Evolutionary conservation across 2,329 filamentous ascomycete genomes (phyloP).

Genomic region (Sclerotiophoma versabilis): DNA sequence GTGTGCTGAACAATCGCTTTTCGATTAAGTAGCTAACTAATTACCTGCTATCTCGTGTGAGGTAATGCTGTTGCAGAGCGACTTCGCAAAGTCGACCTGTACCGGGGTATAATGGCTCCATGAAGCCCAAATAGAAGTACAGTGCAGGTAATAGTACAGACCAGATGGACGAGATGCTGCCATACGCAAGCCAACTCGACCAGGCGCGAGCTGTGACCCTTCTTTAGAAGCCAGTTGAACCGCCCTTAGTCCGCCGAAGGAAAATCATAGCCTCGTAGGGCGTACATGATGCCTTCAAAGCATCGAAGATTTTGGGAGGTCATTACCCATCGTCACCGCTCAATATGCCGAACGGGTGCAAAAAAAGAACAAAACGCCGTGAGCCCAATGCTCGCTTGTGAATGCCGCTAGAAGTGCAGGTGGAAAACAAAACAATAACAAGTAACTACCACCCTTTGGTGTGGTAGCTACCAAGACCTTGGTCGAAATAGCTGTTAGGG

Average conservation of each 20-base stretch:
- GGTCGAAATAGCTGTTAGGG: slow-evolving; percentile 80
- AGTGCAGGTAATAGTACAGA: slow-evolving; percentile 52
- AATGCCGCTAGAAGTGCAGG: slow-evolving; percentile 49
- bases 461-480: slow-evolving; percentile 79
- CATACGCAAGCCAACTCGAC: slow-evolving; percentile 21
- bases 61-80: slow-evolving; percentile 40
- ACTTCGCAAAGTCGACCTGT: slow-evolving; percentile 31
- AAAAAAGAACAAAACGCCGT: slow-evolving; percentile 38
- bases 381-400: slow-evolving; percentile 42
- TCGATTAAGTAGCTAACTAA: slow-evolving; percentile 45
- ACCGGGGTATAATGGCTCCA: slow-evolving; percentile 46
- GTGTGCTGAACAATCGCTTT: slow-evolving; percentile 37
- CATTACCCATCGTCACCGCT: slow-evolving; percentile 40
- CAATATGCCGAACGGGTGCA: slow-evolving; percentile 21
- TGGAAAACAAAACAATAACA: slow-evolving; percentile 26
- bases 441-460: slow-evolving; percentile 77
- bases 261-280: slow-evolving; percentile 51
- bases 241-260: slow-evolving; percentile 40
- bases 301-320: slow-evolving; percentile 44
- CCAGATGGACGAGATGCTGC: slow-evolving; percentile 32
- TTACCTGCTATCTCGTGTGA: slow-evolving; percentile 38
- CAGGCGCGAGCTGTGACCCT: slow-evolving; percentile 48
- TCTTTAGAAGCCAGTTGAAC: slow-evolving; percentile 40
- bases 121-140: slow-evolving; percentile 48
- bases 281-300: slow-evolving; percentile 42